These are phyloP conservation scores for Lachancea quebecensis DNA, from an alignment of 805 yeast genomes.

Conservation along the genomic window DNA sequence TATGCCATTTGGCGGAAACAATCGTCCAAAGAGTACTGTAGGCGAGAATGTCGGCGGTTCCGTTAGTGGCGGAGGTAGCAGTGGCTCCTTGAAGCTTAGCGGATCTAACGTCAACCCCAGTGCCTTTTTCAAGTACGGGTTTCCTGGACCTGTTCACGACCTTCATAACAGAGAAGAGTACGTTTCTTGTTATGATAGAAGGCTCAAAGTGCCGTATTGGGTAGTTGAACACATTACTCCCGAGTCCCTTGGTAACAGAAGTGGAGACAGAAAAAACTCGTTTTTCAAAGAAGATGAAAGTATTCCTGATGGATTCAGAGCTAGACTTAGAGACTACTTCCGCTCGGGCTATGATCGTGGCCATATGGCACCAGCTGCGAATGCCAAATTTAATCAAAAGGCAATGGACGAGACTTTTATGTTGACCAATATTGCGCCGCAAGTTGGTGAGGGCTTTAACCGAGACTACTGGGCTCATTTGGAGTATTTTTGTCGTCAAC, in stretches of 20 bases:
- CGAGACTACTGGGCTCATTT: slow-evolving; percentile 97
- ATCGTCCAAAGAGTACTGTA: neutral
- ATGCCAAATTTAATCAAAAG: slow-evolving; percentile 80
- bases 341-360: slow-evolving; percentile 96
- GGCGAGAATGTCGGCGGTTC: neutral
- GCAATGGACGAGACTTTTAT: slow-evolving; percentile 96
- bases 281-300: slow-evolving; percentile 81
- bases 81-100: slow-evolving; percentile 1
- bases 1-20: slow-evolving; percentile 3
- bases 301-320: slow-evolving; percentile 73
- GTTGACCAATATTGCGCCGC: slow-evolving; percentile 90
- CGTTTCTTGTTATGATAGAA: slow-evolving; percentile 79
- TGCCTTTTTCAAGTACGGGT: slow-evolving; percentile 84
- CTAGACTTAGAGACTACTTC: slow-evolving; percentile 75
- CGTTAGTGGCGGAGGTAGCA: neutral
- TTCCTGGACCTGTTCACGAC: slow-evolving; percentile 93
- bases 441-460: slow-evolving; percentile 96
- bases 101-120: slow-evolving; percentile 54
- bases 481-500: slow-evolving; percentile 77
- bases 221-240: slow-evolving; percentile 81
- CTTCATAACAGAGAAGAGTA: slow-evolving; percentile 66
- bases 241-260: slow-evolving; percentile 48
- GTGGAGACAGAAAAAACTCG: slow-evolving; percentile 73
- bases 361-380: slow-evolving; percentile 97
- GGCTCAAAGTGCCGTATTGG: slow-evolving; percentile 80